Conservation (phyloP, 148 eudicot species). For the Chenopodium album region DNA sequence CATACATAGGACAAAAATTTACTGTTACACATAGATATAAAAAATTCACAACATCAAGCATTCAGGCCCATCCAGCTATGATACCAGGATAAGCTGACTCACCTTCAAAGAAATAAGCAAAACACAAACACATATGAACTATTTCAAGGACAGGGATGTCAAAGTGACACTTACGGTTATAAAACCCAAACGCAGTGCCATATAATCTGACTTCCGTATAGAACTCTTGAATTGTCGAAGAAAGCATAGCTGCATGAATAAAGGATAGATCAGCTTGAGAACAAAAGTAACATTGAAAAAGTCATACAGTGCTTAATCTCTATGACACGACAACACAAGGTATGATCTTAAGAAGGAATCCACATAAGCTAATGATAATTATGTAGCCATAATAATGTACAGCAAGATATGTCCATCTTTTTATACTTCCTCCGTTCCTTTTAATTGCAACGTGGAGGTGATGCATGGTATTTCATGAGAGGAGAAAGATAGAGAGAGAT, state of each 20-base stretch:
- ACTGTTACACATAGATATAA: background rate
- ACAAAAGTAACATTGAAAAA: background rate
- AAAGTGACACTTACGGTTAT: slow-evolving; percentile 72
- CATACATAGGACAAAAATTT: background rate
- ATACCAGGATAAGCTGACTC: background rate
- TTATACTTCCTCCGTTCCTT: no score
- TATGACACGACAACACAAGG: background rate
- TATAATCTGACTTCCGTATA: slow-evolving; percentile 81
- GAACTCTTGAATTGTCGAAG: slow-evolving; percentile 83
- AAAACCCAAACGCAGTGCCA: slow-evolving; percentile 89
- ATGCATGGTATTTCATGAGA: no score
- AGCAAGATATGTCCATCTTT: background rate
- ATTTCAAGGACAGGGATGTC: no score
- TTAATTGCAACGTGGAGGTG: no score
- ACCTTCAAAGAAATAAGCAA: no score
- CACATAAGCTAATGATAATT: background rate
- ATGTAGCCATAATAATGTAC: no score
- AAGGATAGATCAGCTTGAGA: background rate
- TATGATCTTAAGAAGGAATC: no score
- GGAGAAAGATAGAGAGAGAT: no score
- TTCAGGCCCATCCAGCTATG: background rate
- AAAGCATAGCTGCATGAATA: slow-evolving; percentile 79
- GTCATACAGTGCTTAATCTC: background rate
- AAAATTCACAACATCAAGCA: background rate
- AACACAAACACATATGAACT: no score